Conservation (phyloP, 2,329 filamentous ascomycete species). For the Pezizomycotina sp. region DNA sequence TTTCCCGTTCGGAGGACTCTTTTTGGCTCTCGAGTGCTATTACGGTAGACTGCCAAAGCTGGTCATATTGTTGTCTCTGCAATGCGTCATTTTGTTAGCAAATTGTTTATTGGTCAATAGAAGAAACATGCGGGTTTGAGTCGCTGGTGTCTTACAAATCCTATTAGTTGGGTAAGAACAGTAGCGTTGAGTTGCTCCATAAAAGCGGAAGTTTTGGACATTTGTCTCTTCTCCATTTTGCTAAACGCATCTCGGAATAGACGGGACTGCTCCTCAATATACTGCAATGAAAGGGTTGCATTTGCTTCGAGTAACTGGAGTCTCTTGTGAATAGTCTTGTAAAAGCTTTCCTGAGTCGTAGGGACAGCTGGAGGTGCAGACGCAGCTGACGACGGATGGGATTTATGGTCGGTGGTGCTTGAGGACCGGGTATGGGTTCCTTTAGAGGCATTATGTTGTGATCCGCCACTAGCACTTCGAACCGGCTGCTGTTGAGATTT, state of each 20-base stretch:
- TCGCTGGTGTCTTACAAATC: conserved; percentile 33
- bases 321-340: conserved; percentile 89
- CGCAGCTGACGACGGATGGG: conserved; percentile 31
- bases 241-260: conserved; percentile 75
- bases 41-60: conserved; percentile 90
- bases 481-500: conserved; percentile 8
- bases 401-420: conserved; percentile 21
- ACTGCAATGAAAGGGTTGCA: conserved; percentile 78
- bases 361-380: conserved; percentile 45
- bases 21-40: conserved; percentile 79
- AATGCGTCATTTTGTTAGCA: conserved; percentile 20
- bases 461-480: conserved; percentile 16
- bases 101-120: neutral
- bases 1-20: conserved; percentile 66
- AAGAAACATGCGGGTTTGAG: neutral
- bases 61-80: conserved; percentile 66
- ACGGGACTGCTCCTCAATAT: conserved; percentile 89
- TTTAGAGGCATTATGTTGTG: conserved; percentile 26
- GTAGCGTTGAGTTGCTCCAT: conserved; percentile 74
- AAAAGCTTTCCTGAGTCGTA: conserved; percentile 91
- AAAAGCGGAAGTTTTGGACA: conserved; percentile 67
- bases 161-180: conserved; percentile 62
- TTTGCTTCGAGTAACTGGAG: conserved; percentile 83
- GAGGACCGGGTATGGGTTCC: conserved; percentile 21
- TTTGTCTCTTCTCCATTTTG: conserved; percentile 72